Evolutionary conservation across 257 asterid genomes (phyloP), one percentile per base, ranked within the genome.

Genomic region (Solanum infundibuliforme): DNA sequence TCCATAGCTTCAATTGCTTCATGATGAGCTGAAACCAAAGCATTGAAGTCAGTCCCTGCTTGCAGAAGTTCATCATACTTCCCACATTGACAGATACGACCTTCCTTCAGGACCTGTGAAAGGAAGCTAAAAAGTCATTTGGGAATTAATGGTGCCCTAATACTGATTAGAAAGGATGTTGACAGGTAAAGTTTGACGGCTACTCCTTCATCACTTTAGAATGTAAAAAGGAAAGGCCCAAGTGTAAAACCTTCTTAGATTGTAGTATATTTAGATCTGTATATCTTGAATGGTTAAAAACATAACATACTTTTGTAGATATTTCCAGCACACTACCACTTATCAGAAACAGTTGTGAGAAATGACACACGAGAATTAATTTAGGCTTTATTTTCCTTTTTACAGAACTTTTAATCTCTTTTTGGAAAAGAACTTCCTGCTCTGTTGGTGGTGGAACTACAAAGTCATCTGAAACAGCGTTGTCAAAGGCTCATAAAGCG

Each of bases 1-100:
- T 96, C 99, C 98, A 97, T 96, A 58, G 99, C 98, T 89, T 95
- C 99, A 90, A 97, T 96, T 88, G 99, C 99, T 89, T 97, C 99
- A 43, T 95, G 96, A 89, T 97, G 99, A 84, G 99, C 99, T 66
- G 93, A 94, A 85, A 97, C 98, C 90, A 97, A 88, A 55, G 98
- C 90, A 84, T 90, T 94, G 85, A 97, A 96, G 90, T 96, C 99
- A 32, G 99, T 97, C 89, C 99, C 99, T 75, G 98, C 96, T 94
- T 93, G 96, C 93, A 97, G 87, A 89, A 97, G 99, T 79, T 97
- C 98, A 25, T 97, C 98, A 39, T 97, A 97, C 92, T 93, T 96
- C 84, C 99, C 99, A 87, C 99, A 96, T 92, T 97, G 99, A 90
- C 93, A 94, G 48, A 97, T 92, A 66, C 85, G 94, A 38, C 99